Conservation (phyloP, 2,329 filamentous ascomycete genomes). For the Didymosphaeria variabile region DNA sequence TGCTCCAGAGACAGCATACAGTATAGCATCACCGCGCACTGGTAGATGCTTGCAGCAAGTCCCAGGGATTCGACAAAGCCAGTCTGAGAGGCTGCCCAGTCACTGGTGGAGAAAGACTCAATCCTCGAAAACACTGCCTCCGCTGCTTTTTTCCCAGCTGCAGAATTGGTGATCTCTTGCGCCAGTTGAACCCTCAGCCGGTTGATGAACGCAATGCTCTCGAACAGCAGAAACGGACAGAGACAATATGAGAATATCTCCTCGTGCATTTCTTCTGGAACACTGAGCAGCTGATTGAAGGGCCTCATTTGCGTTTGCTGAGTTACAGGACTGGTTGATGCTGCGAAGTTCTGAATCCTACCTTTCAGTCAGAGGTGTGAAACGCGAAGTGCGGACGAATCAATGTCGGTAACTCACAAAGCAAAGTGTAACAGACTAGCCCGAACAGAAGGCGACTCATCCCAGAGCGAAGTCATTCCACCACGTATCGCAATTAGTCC, state of each 20-base stretch:
- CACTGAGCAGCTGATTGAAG: slow-evolving; percentile 6
- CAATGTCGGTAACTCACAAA: not conserved
- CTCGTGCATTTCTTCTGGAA: slow-evolving; percentile 5
- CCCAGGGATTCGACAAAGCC: not conserved
- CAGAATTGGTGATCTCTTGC: not conserved
- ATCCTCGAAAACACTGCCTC: not conserved
- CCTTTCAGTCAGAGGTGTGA: not conserved
- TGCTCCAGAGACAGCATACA: slow-evolving; percentile 1
- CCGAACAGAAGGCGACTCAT: not conserved
- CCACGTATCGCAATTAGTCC: slow-evolving; percentile 1
- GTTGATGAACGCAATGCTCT: slow-evolving; percentile 6
- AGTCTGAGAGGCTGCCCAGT: slow-evolving; percentile 3
- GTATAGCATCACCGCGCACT: slow-evolving; percentile 4
- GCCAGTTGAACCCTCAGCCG: not conserved
- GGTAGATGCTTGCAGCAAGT: not conserved
- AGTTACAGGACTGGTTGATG: slow-evolving; percentile 2
- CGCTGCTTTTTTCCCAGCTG: not conserved
- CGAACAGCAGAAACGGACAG: slow-evolving; percentile 3
- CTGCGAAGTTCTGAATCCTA: slow-evolving; percentile 7
- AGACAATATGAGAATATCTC: slow-evolving; percentile 4
- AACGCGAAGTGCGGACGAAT: not conserved
- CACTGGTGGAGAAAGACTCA: not conserved
- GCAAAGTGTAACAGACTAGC: not conserved
- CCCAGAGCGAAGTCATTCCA: slow-evolving; percentile 2
- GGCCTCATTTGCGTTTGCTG: not conserved